phyloP scores from a whole-genome alignment of 345 rosid species.

The Gossypium thurberi region DNA sequence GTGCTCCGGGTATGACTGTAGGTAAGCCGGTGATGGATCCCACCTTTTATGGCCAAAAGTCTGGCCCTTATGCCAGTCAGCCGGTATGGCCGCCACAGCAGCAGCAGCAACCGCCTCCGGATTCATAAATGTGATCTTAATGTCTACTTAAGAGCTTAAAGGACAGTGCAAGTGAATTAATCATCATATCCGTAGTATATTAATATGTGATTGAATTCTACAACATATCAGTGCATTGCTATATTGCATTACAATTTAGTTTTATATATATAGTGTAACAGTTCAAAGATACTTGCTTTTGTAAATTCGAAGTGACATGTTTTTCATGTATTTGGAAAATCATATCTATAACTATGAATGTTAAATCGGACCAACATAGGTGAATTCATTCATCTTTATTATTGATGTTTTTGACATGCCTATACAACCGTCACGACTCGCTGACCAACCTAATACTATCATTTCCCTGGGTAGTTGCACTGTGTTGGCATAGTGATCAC shows the following conservation, averaged over 20 bases:
- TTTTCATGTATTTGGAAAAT: too few species aligned
- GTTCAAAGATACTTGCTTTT: not conserved
- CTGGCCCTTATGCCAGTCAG: slow-evolving; percentile 58
- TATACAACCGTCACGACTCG: too few species aligned
- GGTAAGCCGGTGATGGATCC: slow-evolving; percentile 74
- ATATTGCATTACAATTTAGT: not conserved
- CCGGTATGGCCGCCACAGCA: slow-evolving; percentile 76
- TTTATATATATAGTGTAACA: not conserved
- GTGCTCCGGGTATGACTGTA: slow-evolving; percentile 70
- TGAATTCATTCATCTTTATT: too few species aligned
- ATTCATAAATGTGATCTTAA: slow-evolving; percentile 21
- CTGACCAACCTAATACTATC: too few species aligned
- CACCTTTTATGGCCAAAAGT: slow-evolving; percentile 40
- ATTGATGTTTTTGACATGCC: too few species aligned
- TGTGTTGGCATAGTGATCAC: too few species aligned
- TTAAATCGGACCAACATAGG: too few species aligned
- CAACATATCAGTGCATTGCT: not conserved
- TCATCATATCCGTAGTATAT: not conserved
- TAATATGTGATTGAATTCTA: not conserved
- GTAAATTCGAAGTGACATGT: not conserved
- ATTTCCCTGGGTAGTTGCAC: too few species aligned
- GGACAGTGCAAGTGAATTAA: not conserved
- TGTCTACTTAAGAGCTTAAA: not conserved
- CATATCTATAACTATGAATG: too few species aligned
- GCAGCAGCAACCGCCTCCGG: slow-evolving; percentile 67